Conservation (phyloP, 768 basidiomycete genomes). For the Mycena galopus region DNA sequence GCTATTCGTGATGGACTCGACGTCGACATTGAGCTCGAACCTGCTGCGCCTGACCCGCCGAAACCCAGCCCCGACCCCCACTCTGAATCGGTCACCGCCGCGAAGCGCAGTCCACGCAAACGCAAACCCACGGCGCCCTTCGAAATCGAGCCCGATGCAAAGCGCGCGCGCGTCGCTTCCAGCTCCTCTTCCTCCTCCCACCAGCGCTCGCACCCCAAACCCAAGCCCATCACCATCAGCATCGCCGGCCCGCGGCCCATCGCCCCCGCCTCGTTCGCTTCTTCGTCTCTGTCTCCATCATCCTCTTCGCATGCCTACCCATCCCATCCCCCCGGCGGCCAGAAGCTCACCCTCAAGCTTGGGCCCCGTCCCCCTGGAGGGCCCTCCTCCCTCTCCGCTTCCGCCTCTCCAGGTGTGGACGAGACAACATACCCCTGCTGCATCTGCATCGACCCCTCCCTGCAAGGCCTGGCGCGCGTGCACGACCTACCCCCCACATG, state of each 20-base stretch:
- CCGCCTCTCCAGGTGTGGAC: too few species aligned
- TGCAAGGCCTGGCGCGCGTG: conserved; percentile 71
- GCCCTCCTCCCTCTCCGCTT: conserved; percentile 43
- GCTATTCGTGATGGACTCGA: conserved; percentile 29
- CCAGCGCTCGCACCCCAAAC: background rate
- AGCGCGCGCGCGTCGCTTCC: conserved; percentile 19
- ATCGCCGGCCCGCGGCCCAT: background rate
- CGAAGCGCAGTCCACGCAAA: conserved; percentile 34
- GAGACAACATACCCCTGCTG: conserved; percentile 73
- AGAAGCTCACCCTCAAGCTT: conserved; percentile 75
- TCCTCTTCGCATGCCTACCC: conserved; percentile 24
- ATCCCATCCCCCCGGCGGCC: conserved; percentile 47
- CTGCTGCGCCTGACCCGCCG: background rate
- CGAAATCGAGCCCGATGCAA: conserved; percentile 20
- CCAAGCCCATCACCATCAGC: background rate
- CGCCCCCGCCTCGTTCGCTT: background rate
- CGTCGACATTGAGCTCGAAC: background rate
- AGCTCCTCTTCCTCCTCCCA: background rate
- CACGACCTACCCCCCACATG: conserved; percentile 73
- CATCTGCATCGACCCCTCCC: conserved; percentile 69
- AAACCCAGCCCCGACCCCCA: background rate
- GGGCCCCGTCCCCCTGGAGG: conserved; percentile 73
- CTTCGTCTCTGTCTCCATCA: background rate
- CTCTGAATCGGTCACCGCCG: background rate
- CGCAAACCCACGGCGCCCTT: conserved; percentile 31